Evolutionary conservation across 345 rosid genomes (phyloP), one percentile per base, ranked within the genome.

Genomic region (Eutrema heterophyllum): DNA sequence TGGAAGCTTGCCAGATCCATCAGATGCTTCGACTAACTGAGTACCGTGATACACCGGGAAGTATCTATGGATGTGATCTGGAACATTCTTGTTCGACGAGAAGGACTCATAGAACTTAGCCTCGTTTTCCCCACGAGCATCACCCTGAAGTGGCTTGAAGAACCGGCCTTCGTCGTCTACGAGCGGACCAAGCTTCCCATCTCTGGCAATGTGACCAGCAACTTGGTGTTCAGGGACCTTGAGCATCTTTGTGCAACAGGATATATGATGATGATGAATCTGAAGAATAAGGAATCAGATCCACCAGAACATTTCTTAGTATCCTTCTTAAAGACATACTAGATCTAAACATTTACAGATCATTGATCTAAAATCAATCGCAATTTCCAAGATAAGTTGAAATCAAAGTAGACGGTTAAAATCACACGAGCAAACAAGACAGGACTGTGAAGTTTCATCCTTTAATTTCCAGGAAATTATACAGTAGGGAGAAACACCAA

Each of bases 191-290:
- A 85, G 92, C 70, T 64, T 77, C 26, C 94, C 93, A 52, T 64
- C 65, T 12, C 12, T 5, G 16, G 88, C 96, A 58, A 64, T 68
- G 82, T 95, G 99, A 9, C 99, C 99, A 4, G 97, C 99, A 50
- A 95, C 99, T 79, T 95, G 99, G 80, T 92, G 97, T 40, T 90
- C 94, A 14, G 99, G 98, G 48, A 70, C 74, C 83, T 85, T 88
- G 26, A 92, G 67, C 99, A 88, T 92, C 71, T 35, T 68, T 53
- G 9, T 9, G 39, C 15, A 44, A 69, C 10, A 24, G 67, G n/a
- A 10, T 45, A 45, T 56, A 55, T 8, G 44, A 5, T 33, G 63
- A 5, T 33, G 63, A 73, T 32, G 24, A 55, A 61, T 72, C 79
- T 67, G 65, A 54, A 66, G 33, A 48, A 48, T 13, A 58, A 46